Evolutionary conservation across 345 rosid species (phyloP).

Genomic region (Salix koriyanagi): DNA sequence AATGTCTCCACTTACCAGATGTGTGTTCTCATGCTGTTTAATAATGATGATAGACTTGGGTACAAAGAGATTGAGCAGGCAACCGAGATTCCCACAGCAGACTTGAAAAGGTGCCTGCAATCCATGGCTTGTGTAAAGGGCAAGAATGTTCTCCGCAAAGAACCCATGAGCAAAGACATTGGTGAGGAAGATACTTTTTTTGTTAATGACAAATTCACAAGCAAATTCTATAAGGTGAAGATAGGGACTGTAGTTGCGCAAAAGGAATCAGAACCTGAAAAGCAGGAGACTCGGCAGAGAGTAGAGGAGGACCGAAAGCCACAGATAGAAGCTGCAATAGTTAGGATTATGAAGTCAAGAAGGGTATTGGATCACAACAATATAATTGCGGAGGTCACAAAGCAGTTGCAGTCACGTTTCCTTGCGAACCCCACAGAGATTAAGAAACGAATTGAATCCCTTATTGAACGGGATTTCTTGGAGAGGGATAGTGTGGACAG

Average conservation of each 20-base stretch:
- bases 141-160: slow-evolving; percentile 88
- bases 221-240: slow-evolving; percentile 96
- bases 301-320: slow-evolving; percentile 99
- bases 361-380: slow-evolving; percentile 94
- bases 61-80: slow-evolving; percentile 96
- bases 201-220: slow-evolving; percentile 84
- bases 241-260: slow-evolving; percentile 98
- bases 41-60: slow-evolving; percentile 72
- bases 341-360: slow-evolving; percentile 97
- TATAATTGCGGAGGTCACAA: slow-evolving; percentile 83
- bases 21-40: slow-evolving; percentile 93
- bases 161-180: slow-evolving; percentile 96
- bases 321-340: slow-evolving; percentile 96
- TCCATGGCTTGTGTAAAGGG: slow-evolving; percentile 92
- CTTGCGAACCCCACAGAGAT: slow-evolving; percentile 92
- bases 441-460: slow-evolving; percentile 95
- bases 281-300: slow-evolving; percentile 95
- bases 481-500: slow-evolving; percentile 86
- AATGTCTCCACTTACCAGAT: slow-evolving; percentile 97
- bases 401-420: slow-evolving; percentile 94
- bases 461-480: slow-evolving; percentile 93
- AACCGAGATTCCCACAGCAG: slow-evolving; percentile 76
- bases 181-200: slow-evolving; percentile 78
- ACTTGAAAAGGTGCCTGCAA: slow-evolving; percentile 88
- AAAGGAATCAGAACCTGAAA: slow-evolving; percentile 95